Evolutionary conservation across 108 stramenopile genomes (phyloP).

Genomic region (Epithemia pelagica): DNA sequence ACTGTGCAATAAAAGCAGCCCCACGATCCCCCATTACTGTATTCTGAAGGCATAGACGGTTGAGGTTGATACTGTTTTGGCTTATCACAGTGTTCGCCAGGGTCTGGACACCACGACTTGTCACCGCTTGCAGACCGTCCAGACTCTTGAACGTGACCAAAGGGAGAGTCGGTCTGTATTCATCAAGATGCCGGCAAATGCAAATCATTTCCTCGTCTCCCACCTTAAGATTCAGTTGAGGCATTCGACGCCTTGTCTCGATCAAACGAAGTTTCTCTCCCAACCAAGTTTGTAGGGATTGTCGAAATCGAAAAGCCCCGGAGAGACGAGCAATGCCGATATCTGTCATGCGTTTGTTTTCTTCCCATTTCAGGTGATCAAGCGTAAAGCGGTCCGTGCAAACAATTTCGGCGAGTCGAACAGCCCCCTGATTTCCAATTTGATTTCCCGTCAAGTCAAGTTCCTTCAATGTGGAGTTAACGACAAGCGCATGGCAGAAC

Average conservation of each 20-base stretch:
- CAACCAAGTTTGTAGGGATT: conserved; percentile 32
- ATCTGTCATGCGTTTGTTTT: conserved; percentile 28
- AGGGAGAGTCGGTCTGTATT: background rate
- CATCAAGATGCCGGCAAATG: background rate
- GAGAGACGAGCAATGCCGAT: conserved; percentile 16
- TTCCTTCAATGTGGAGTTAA: conserved; percentile 19
- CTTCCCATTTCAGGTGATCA: conserved; percentile 22
- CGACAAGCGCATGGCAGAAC: conserved; percentile 25
- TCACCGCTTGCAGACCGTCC: background rate
- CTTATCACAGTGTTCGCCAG: background rate
- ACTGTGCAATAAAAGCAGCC: conserved; percentile 11
- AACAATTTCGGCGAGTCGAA: conserved; percentile 16
- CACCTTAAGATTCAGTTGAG: conserved; percentile 13
- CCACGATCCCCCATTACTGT: conserved; percentile 18
- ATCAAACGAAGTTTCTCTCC: conserved; percentile 19
- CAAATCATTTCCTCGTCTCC: conserved; percentile 34
- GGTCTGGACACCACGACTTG: background rate
- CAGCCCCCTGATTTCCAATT: conserved; percentile 23
- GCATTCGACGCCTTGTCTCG: conserved; percentile 7
- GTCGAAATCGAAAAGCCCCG: conserved; percentile 13
- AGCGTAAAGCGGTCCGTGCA: conserved; percentile 15
- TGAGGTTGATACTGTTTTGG: conserved; percentile 8
- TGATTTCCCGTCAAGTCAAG: conserved; percentile 27
- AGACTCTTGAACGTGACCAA: background rate
- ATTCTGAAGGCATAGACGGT: conserved; percentile 24